Conservation (phyloP, 805 yeast genomes). For the Pichia kluyveri region DNA sequence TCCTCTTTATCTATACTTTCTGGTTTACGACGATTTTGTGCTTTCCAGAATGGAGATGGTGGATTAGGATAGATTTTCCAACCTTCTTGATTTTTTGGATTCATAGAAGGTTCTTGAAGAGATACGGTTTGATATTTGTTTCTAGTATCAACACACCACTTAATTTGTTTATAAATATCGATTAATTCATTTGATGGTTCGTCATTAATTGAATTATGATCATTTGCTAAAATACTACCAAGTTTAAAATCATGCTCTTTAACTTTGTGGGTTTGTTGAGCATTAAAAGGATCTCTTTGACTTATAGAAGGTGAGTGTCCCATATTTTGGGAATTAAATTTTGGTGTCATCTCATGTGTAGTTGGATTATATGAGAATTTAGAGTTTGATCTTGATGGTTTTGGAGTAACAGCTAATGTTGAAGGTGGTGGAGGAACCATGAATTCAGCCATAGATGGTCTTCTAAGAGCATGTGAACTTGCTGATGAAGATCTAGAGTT, state of each 20-base stretch:
- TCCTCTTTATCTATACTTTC: not conserved
- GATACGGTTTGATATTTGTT: conserved; percentile 67
- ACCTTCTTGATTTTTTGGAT: conserved; percentile 68
- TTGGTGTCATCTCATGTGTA: conserved; percentile 17
- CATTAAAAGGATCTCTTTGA: not conserved
- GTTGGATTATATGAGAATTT: conserved; percentile 22
- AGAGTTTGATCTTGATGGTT: conserved; percentile 7
- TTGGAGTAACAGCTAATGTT: conserved; percentile 12
- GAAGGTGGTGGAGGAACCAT: conserved; percentile 33
- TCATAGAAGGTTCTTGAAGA: conserved; percentile 61
- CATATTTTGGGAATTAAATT: not conserved
- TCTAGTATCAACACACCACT: conserved; percentile 62
- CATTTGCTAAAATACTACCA: conserved; percentile 38
- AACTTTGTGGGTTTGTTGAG: conserved; percentile 13
- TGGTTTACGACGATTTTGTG: conserved; percentile 2
- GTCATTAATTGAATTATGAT: conserved; percentile 41
- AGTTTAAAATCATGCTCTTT: conserved; percentile 28
- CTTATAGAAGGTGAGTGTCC: not conserved
- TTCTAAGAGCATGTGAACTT: conserved; percentile 15
- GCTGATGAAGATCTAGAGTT: conserved; percentile 20
- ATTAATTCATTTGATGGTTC: conserved; percentile 61
- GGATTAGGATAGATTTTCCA: conserved; percentile 92
- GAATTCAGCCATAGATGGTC: conserved; percentile 29
- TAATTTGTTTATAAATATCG: conserved; percentile 52
- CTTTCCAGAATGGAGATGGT: conserved; percentile 80